Percentiles rank a stretch among this genome's conserved stretches.
Evolutionary conservation across 805 yeast genomes (phyloP).

Genomic region (Priceomyces carsonii): DNA sequence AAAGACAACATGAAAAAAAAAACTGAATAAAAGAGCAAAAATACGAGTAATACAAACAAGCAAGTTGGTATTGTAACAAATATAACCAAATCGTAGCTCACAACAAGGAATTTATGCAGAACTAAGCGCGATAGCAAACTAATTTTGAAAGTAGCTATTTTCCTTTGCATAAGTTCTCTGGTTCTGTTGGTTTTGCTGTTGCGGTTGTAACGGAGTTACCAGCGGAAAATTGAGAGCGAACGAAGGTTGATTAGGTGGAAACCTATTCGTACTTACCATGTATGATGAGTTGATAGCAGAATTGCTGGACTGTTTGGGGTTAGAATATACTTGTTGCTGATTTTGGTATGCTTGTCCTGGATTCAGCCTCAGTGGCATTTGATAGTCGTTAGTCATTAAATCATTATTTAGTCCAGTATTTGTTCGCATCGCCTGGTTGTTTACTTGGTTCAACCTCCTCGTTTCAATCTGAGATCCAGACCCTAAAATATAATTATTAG

Average conservation of each 20-base stretch:
- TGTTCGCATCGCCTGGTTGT: slow-evolving; percentile 2
- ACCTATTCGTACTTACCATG: too few relatives aligned
- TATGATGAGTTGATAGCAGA: too few relatives aligned
- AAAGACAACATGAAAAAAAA: background rate
- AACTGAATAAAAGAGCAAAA: background rate
- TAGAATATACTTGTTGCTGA: too few relatives aligned
- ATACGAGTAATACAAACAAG: background rate
- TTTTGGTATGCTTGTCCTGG: too few relatives aligned
- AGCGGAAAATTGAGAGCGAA: too few relatives aligned
- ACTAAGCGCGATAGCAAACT: background rate
- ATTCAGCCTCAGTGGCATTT: too few relatives aligned
- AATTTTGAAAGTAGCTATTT: background rate
- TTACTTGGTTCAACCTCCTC: slow-evolving; percentile 1
- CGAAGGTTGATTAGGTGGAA: too few relatives aligned
- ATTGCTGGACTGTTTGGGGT: too few relatives aligned
- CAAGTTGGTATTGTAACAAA: background rate
- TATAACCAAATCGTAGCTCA: background rate
- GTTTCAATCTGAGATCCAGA: slow-evolving; percentile 1
- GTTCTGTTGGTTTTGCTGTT: slow-evolving; percentile 1
- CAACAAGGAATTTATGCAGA: background rate
- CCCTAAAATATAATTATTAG: slow-evolving; percentile 6
- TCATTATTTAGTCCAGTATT: slow-evolving; percentile 10
- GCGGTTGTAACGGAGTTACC: slow-evolving; percentile 3
- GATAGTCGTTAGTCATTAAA: slow-evolving; percentile 15
- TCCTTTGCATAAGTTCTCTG: slow-evolving; percentile 1